A percentile compares a stretch with the other conserved stretches of the same genome.
Conservation (phyloP, 257 asterid species). For the Forsythia viridissima region DNA sequence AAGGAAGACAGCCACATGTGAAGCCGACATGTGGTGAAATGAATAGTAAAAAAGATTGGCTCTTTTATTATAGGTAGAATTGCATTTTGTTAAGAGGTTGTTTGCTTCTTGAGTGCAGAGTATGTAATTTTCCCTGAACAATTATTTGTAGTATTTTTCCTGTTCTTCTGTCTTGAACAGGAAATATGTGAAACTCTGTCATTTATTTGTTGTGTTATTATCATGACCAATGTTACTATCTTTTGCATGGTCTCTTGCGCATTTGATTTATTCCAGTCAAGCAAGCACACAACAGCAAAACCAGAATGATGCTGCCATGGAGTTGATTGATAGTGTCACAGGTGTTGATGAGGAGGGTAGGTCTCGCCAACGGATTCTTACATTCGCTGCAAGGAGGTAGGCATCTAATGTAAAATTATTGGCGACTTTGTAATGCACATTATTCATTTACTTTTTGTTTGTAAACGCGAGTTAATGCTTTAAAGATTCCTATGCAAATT, state of each 20-base stretch:
- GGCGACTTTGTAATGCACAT: slow-evolving; percentile 14
- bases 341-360: slow-evolving; percentile 96
- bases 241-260: slow-evolving; percentile 17
- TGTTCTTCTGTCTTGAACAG: slow-evolving; percentile 12
- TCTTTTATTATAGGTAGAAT: no score
- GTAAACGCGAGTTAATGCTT: not conserved
- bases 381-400: slow-evolving; percentile 96
- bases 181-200: not conserved
- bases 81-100: not conserved
- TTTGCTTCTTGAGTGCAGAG: slow-evolving; percentile 9
- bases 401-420: slow-evolving; percentile 23
- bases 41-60: no score
- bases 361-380: slow-evolving; percentile 95
- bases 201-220: not conserved
- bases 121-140: not conserved
- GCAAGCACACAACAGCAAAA: slow-evolving; percentile 55
- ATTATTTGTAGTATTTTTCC: not conserved
- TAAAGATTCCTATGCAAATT: not conserved
- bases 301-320: slow-evolving; percentile 89
- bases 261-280: slow-evolving; percentile 48
- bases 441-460: slow-evolving; percentile 5
- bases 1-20: no score
- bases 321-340: slow-evolving; percentile 82
- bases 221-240: slow-evolving; percentile 12
- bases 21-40: no score